A percentile compares a stretch with the other conserved stretches of the same genome.
Conservation (phyloP, 352 stramenopile genomes). For the Poterioochromonas sp. region DNA sequence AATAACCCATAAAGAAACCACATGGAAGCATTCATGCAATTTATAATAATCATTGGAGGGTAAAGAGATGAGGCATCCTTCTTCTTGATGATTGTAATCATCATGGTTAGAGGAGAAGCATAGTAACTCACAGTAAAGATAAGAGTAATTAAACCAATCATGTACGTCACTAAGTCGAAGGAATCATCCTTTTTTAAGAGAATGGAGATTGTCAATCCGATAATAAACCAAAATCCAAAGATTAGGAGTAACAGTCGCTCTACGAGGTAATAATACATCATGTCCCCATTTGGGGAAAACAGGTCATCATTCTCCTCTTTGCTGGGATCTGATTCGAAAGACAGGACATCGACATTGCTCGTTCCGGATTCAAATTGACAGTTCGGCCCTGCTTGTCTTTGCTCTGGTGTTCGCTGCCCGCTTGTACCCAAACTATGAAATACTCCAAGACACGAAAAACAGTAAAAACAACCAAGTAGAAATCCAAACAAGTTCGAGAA, state of each 20-base stretch:
- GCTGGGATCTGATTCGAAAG: no score
- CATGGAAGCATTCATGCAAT: not conserved
- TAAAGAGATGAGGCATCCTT: conserved; percentile 31
- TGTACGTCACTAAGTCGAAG: not conserved
- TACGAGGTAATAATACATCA: not conserved
- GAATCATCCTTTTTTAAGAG: not conserved
- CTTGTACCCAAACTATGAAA: not conserved
- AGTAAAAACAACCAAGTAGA: not conserved
- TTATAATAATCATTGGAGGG: conserved; percentile 18
- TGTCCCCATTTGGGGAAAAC: no score
- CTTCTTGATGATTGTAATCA: conserved; percentile 1
- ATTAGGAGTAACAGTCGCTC: not conserved
- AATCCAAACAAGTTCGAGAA: not conserved
- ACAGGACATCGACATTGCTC: no score
- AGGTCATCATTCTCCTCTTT: no score
- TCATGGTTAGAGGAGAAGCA: not conserved
- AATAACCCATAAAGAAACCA: conserved; percentile 20
- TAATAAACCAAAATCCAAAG: not conserved
- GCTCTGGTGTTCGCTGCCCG: not conserved
- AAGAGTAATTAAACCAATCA: not conserved
- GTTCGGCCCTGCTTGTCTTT: not conserved
- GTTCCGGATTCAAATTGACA: not conserved
- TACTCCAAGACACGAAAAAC: not conserved
- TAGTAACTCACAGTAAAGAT: conserved; percentile 2
- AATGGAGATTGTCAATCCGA: not conserved